phyloP scores from a whole-genome alignment of 2,329 filamentous ascomycete genomes.

The Trichophaea hybrida region DNA sequence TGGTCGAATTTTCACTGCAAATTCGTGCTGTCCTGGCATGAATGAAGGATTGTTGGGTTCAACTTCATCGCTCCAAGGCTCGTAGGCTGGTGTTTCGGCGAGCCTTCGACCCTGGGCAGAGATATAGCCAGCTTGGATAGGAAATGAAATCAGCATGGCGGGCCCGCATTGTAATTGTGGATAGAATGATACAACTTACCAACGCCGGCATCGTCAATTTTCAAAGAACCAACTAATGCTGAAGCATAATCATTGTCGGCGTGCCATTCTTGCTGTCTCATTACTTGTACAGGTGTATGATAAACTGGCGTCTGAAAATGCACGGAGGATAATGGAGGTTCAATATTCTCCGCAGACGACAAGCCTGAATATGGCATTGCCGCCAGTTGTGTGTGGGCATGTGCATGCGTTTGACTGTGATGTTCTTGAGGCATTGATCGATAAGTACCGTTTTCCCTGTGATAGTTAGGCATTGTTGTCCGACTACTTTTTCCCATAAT shows the following conservation, averaged over 20 bases:
- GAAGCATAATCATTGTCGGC: constrained; percentile 37
- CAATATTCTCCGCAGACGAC: constrained; percentile 13
- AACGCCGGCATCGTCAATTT: constrained; percentile 73
- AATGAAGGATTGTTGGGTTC: constrained; percentile 54
- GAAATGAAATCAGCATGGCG: background rate
- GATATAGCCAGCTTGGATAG: constrained; percentile 57
- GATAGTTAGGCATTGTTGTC: constrained; percentile 11
- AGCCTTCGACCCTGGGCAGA: constrained; percentile 46
- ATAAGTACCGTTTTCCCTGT: constrained; percentile 11
- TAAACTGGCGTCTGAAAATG: constrained; percentile 22
- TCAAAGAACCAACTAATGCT: constrained; percentile 70
- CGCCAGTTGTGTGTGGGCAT: constrained; percentile 10
- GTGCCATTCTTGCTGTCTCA: constrained; percentile 21
- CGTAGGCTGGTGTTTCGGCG: constrained; percentile 38
- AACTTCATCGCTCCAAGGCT: constrained; percentile 46
- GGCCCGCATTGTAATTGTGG: background rate
- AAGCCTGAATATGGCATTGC: constrained; percentile 12
- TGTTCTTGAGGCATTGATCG: constrained; percentile 13
- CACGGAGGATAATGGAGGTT: constrained; percentile 15
- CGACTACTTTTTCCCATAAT: constrained; percentile 3
- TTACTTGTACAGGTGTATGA: constrained; percentile 15
- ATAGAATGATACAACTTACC: constrained; percentile 42
- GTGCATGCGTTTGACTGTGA: background rate
- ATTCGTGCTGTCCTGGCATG: constrained; percentile 35
- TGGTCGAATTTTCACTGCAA: constrained; percentile 50